These are phyloP conservation scores for Mucor indicus DNA, from an alignment of 371 early-diverging fungal species.

Conservation along the genomic window DNA sequence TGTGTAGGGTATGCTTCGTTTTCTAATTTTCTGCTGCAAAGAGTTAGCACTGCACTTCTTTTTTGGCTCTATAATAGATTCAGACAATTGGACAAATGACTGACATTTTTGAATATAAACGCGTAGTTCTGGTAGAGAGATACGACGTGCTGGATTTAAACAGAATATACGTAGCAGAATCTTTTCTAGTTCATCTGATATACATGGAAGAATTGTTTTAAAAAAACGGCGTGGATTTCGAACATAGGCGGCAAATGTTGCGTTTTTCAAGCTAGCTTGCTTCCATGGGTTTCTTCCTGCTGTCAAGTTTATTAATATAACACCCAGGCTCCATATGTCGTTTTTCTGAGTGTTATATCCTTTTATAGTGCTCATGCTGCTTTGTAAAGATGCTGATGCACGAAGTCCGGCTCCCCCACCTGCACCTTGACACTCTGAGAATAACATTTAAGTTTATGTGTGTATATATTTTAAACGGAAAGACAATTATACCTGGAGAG, in stretches of 20 bases:
- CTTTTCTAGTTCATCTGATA: constrained; percentile 68
- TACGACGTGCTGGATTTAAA: constrained; percentile 67
- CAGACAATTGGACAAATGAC: constrained; percentile 39
- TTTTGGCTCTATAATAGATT: background rate
- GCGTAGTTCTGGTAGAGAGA: constrained; percentile 63
- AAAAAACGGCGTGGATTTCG: constrained; percentile 61
- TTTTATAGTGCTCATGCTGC: constrained; percentile 38
- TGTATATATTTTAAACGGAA: background rate
- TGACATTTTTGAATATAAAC: constrained; percentile 53
- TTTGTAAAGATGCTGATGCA: too few species aligned
- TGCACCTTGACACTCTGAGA: constrained; percentile 72
- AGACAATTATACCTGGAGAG: constrained; percentile 66
- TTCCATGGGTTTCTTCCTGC: constrained; percentile 83
- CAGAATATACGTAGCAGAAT: constrained; percentile 73
- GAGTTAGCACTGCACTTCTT: too few species aligned
- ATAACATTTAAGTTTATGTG: constrained; percentile 1
- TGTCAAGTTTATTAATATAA: constrained; percentile 77
- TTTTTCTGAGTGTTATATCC: constrained; percentile 71
- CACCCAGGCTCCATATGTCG: constrained; percentile 83
- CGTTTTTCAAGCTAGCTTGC: constrained; percentile 65
- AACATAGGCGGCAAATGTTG: constrained; percentile 68
- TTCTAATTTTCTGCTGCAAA: too few species aligned
- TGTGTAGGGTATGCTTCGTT: too few species aligned
- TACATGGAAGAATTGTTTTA: constrained; percentile 56
- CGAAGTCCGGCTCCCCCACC: constrained; percentile 21